Evolutionary conservation across 106 monocot genomes (phyloP).

Genomic region (Acorus calamus): DNA sequence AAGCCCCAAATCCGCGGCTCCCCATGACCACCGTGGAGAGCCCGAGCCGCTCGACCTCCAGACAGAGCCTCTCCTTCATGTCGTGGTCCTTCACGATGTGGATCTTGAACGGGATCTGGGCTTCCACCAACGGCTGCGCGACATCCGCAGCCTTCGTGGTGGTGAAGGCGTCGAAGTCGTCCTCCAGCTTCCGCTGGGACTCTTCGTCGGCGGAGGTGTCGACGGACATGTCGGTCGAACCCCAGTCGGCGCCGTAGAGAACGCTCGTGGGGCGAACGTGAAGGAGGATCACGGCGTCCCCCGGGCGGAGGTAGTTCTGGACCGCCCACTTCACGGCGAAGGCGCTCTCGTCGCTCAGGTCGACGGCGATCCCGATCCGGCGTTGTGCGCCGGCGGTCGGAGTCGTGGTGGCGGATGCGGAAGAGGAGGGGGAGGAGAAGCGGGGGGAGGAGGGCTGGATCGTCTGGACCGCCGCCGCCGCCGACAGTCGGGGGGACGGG

Average conservation of each 20-base stretch:
- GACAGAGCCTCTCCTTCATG: slow-evolving; percentile 29
- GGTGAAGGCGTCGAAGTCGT: slow-evolving; percentile 25
- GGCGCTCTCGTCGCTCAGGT: slow-evolving; percentile 33
- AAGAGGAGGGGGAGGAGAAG: slow-evolving; percentile 22
- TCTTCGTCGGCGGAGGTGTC: not conserved
- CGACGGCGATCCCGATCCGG: slow-evolving; percentile 36
- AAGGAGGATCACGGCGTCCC: slow-evolving; percentile 36
- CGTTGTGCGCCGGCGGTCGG: slow-evolving; percentile 10
- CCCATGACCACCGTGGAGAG: slow-evolving; percentile 23
- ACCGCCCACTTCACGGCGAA: slow-evolving; percentile 36
- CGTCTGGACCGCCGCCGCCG: not conserved
- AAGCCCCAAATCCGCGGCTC: slow-evolving; percentile 15
- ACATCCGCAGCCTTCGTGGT: slow-evolving; percentile 20
- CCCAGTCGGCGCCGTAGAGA: slow-evolving; percentile 43
- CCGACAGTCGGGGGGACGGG: not conserved
- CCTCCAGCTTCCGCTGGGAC: slow-evolving; percentile 18
- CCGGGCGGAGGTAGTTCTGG: slow-evolving; percentile 38
- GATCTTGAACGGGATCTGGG: slow-evolving; percentile 25
- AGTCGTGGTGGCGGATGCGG: slow-evolving; percentile 13
- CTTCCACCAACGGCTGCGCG: slow-evolving; percentile 17
- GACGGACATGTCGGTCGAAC: slow-evolving; percentile 14
- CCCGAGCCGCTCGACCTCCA: slow-evolving; percentile 26
- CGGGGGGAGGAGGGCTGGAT: slow-evolving; percentile 4
- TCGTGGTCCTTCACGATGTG: not conserved
- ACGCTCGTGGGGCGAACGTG: slow-evolving; percentile 33